Base-by-base conservation (phyloP, 2,329 filamentous ascomycete species). In the Thielaviopsis cerberus region DNA sequence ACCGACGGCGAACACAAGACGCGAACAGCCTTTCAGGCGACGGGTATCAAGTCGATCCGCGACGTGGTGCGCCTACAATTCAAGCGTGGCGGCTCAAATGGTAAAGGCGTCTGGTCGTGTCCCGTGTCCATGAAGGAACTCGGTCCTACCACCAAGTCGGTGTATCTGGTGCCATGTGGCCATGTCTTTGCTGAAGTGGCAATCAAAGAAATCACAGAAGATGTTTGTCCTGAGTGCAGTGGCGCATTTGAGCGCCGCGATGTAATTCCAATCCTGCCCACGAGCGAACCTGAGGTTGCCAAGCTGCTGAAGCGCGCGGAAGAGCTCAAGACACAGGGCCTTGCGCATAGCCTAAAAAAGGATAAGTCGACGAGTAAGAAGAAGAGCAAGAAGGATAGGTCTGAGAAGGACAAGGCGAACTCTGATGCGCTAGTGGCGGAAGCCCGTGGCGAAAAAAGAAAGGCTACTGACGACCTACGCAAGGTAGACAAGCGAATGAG, bases 101-200 rank as follows among this genome's bases (percentile, higher is more conserved):
- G 74, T 63, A 65, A 63, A 20, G 59, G 51, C 11, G 67, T 66
- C 26, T 90, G 84, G 78, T 79, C 88, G 26, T 98, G 92, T 66
- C 90, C 91, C 0, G 79, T 97, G 57, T 94, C 90, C 1, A 80
- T 86, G 65, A 94, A 94, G 68, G 83, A 86, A 67, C 72, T 98
- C 24, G 92, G 92, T 0, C 82, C 89, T 0, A 76, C 76, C 4
- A 82, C 84, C 17, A 91, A 85, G 69, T 78, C 88, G 0, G 88
- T 94, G 1, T 98, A 97, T 65, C 66, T 98, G 2, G 87, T 97
- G 4, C 92, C 92, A 0, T 98, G 92, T 66, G 94, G 92, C 0
- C 94, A 98, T 73, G 90, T 88, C 0, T 97, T 97, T 70, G 84
- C 88, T 0, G 89, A 94, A 61, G 81, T 82, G 57, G 88, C 89